These are phyloP conservation scores for Hymenoscyphus fraxineus DNA, from an alignment of 2,329 filamentous ascomycete species.

Conservation along the genomic window DNA sequence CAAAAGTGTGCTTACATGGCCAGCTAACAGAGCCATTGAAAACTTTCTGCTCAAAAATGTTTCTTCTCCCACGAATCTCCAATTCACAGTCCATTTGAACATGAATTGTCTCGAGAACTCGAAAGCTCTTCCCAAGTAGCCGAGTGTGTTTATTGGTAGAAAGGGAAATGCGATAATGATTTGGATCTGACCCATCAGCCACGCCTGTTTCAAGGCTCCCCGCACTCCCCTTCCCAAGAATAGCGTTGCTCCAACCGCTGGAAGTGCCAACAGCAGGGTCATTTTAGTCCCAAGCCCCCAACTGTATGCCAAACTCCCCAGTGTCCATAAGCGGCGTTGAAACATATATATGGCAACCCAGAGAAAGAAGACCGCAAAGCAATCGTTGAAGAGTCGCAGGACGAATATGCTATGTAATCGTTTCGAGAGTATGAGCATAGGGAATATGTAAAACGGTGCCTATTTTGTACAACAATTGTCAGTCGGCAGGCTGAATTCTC, in stretches of 20 bases:
- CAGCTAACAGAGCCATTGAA: constrained; percentile 51
- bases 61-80: constrained; percentile 88
- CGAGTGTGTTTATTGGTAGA: constrained; percentile 56
- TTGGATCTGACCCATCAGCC: constrained; percentile 75
- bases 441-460: constrained; percentile 83
- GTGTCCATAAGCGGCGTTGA: constrained; percentile 69
- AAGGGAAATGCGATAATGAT: constrained; percentile 67
- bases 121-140: constrained; percentile 80
- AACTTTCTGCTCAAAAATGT: constrained; percentile 69
- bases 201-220: constrained; percentile 62
- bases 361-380: constrained; percentile 78
- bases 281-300: constrained; percentile 91
- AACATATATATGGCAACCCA: constrained; percentile 78
- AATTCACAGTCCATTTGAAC: constrained; percentile 99
- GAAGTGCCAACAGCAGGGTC: constrained; percentile 78
- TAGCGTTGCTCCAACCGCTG: constrained; percentile 73
- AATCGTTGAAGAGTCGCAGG: constrained; percentile 92
- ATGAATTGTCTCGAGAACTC: constrained; percentile 88
- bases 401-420: constrained; percentile 91
- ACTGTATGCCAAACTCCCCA: constrained; percentile 70
- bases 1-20: constrained; percentile 53
- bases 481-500: not conserved
- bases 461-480: constrained; percentile 34
- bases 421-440: constrained; percentile 83
- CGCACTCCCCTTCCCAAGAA: constrained; percentile 68